Base-by-base conservation (phyloP, 805 yeast genomes). In the Zygosaccharomyces bailii region DNA sequence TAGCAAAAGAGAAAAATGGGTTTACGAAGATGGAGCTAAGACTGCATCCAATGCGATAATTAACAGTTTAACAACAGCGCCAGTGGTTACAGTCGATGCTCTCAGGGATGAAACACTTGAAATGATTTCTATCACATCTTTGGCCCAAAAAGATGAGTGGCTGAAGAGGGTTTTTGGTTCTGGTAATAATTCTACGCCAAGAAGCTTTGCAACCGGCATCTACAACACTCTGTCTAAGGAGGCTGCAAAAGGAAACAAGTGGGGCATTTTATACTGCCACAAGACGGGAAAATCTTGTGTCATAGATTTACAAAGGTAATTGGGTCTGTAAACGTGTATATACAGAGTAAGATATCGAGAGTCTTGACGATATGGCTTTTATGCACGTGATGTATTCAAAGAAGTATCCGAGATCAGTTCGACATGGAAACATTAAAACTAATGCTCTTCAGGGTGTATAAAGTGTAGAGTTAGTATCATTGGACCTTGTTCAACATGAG, bases 81-180 rank as follows among this genome's bases (percentile, higher is more conserved):
- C 97, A 0, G 76, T 91, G 0, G 72, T 89, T 37, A 77, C 84
- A 0, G 78, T 91, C 25, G 98, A 91, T 59, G 80, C 78, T 3
- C 66, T 80, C 9, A 74, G 83, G 49, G 96, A 87, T 54, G 97
- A 89, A 49, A 85, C 87, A 2, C 63, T 93, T 49, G 91, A 89
- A 40, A 85, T 89, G 75, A 85, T 91, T 31, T 74, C 85, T 10
- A 76, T 83, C 2, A 84, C 90, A 0, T 83, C 95, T 0, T 65
- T 87, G n/a, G 71, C 73, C 21, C 88, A 79, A 50, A 82, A 79
- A 39, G 95, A 87, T 49, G 91, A 86, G 72, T 75, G 78, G 76
- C 69, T 83, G 42, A 75, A 95, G 55, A 84, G 86, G 53, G 88
- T 91, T 4, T 61, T 64, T 41, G 86, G 90, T 5, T 88, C 91